These are phyloP conservation scores for Apiotrichum montevideense DNA, from an alignment of 1,284 basidiomycete genomes.

Conservation along the genomic window DNA sequence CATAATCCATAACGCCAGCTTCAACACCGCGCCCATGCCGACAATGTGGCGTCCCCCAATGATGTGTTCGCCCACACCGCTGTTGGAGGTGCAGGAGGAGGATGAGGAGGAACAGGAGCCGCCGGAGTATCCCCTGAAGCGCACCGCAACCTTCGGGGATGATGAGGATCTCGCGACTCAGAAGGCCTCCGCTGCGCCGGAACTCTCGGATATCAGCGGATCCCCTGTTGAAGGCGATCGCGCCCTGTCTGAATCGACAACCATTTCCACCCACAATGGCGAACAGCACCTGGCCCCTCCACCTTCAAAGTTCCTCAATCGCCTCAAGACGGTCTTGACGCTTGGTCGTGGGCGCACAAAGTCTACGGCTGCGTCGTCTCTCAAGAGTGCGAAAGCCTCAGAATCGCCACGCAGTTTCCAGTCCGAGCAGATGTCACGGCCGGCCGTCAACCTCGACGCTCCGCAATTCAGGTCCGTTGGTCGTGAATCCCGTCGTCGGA, in stretches of 20 bases:
- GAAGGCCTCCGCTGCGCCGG: conserved; percentile 6
- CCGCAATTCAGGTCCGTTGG: conserved; percentile 6
- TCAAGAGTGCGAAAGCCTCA: background rate
- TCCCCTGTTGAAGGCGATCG: conserved; percentile 8
- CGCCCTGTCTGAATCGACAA: background rate
- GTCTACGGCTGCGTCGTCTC: background rate
- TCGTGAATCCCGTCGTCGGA: conserved; percentile 4
- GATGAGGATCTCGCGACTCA: conserved; percentile 6
- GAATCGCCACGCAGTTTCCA: conserved; percentile 13
- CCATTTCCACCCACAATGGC: background rate
- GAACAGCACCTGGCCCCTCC: background rate
- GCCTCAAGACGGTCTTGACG: conserved; percentile 12
- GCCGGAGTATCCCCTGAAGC: conserved; percentile 6
- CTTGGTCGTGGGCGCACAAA: background rate
- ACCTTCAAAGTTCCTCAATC: conserved; percentile 7
- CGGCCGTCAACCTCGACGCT: background rate
- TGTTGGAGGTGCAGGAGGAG: conserved; percentile 16
- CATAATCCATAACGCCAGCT: conserved; percentile 8
- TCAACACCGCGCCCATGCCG: conserved; percentile 7
- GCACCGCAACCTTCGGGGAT: conserved; percentile 17
- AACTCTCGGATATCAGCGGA: conserved; percentile 6
- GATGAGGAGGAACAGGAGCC: conserved; percentile 17
- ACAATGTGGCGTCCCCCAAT: conserved; percentile 11
- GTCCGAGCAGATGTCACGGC: conserved; percentile 7
- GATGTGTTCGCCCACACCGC: conserved; percentile 10